Evolutionary conservation across 2,329 filamentous ascomycete genomes (phyloP), one percentile per base, ranked within the genome.

Genomic region (Penicillium occitanis): DNA sequence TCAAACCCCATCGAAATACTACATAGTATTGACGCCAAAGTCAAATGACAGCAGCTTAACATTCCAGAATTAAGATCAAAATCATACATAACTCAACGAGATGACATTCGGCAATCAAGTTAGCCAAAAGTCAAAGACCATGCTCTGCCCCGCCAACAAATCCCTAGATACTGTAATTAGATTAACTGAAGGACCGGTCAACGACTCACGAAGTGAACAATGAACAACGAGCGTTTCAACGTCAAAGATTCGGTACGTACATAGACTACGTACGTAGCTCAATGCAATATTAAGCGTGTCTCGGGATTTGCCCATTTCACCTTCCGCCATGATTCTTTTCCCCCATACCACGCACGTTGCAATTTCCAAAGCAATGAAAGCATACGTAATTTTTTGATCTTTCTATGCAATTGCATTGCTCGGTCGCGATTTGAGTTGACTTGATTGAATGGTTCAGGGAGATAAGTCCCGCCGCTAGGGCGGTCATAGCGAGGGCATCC

Each of bases 301-400:
- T 50, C 60, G 46, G 60, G 60, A 53, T 62, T 62, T 62, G 60
- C 60, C 19, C 28, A 28, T 22, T 62, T 48, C 30, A 14, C 44
- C 22, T 33, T 48, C 33, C n/a, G 30, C 40, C 35, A 11, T 37
- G 19, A 35, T 19, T 42, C 22, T 11, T 35, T 22, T 35, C 33
- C n/a, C 51, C n/a, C n/a, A 14, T 37, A 25, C 53, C n/a, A 57
- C 53, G 33, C n/a, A 57, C 33, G 19, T 53, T 53, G 50, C 50
- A 33, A 53, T 35, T 55, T 57, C 19, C 11, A 37, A 14, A 22
- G 33, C 33, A 35, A 10, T 35, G 33, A 11, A 35, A 35, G n/a
- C 44, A 57, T 57, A 57, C 53, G 33, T 57, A 57, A 40, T 25
- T 13, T 14, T 37, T 7, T 55, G 51, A 17, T 55, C 28, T n/a